Evolutionary conservation across 371 early-diverging fungal genomes (phyloP).

Genomic region (Parasitella parasitica): DNA sequence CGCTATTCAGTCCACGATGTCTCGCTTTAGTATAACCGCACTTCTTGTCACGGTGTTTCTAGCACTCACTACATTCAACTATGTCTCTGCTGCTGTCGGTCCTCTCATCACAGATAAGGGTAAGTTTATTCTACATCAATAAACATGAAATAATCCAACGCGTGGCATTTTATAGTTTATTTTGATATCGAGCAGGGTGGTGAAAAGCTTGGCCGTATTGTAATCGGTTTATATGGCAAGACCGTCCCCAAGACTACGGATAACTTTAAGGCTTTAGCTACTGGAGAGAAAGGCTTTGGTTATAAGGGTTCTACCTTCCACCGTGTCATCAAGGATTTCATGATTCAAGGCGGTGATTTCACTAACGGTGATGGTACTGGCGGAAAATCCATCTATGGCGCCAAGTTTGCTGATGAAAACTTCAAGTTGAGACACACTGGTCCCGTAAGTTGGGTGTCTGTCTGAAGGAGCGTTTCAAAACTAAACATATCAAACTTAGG

Average conservation of each 20-base stretch:
- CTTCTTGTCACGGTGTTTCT: constrained; percentile 33
- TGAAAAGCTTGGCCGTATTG: constrained; percentile 79
- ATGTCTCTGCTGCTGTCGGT: constrained; percentile 46
- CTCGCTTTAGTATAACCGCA: constrained; percentile 35
- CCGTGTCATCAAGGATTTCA: constrained; percentile 87
- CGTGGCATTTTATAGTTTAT: constrained; percentile 55
- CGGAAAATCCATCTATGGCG: constrained; percentile 91
- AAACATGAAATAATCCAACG: neutral
- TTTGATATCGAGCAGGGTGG: constrained; percentile 90
- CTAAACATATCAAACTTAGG: constrained; percentile 29
- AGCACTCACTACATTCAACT: constrained; percentile 35
- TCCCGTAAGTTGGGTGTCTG: constrained; percentile 47
- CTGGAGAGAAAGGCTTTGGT: constrained; percentile 74
- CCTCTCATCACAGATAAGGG: constrained; percentile 51
- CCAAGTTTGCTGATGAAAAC: constrained; percentile 95
- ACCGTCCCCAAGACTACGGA: constrained; percentile 82
- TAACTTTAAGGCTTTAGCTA: constrained; percentile 90
- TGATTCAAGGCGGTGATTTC: constrained; percentile 87
- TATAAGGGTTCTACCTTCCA: constrained; percentile 91
- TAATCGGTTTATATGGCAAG: constrained; percentile 78
- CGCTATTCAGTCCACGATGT: constrained; percentile 19
- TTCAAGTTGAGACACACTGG: constrained; percentile 83
- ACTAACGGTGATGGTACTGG: constrained; percentile 90
- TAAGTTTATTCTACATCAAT: constrained; percentile 1
- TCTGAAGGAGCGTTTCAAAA: constrained; percentile 11